A percentile compares a stretch with the other conserved stretches of the same genome.
phyloP scores from a whole-genome alignment of 1,284 basidiomycete genomes.

The Sphaerobolus stellatus region DNA sequence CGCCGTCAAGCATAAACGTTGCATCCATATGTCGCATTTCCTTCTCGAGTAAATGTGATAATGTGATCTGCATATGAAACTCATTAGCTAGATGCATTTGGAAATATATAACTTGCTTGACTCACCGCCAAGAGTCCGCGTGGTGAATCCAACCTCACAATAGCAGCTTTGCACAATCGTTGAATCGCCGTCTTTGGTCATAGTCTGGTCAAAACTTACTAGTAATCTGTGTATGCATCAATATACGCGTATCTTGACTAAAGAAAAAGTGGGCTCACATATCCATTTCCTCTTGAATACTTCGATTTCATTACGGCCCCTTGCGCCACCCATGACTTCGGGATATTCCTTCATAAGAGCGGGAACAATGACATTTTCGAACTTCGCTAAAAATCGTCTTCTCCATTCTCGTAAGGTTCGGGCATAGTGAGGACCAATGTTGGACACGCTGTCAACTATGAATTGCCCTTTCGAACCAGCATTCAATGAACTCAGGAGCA shows the following conservation, averaged over 20 bases:
- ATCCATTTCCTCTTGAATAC: constrained; percentile 81
- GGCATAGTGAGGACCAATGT: constrained; percentile 53
- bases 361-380: constrained; percentile 61
- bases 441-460: neutral
- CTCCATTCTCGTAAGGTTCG: constrained; percentile 85
- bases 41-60: constrained; percentile 60
- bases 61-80: constrained; percentile 49
- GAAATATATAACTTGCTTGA: neutral
- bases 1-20: too few species aligned
- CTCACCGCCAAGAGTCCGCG: constrained; percentile 65
- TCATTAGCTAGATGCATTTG: neutral
- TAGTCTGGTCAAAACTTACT: constrained; percentile 31
- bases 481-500: constrained; percentile 35
- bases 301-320: constrained; percentile 60
- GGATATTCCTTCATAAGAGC: constrained; percentile 65
- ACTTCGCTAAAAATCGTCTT: constrained; percentile 60
- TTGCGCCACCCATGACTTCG: constrained; percentile 43
- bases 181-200: neutral
- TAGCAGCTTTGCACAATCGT: constrained; percentile 50
- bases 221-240: constrained; percentile 37
- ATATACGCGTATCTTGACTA: neutral
- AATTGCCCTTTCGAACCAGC: constrained; percentile 19
- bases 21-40: constrained; percentile 42
- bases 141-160: constrained; percentile 74
- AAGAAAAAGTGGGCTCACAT: constrained; percentile 43